These are phyloP conservation scores for Setaria italica DNA, from an alignment of 202 grass and related monocot genomes.

Conservation along the genomic window DNA sequence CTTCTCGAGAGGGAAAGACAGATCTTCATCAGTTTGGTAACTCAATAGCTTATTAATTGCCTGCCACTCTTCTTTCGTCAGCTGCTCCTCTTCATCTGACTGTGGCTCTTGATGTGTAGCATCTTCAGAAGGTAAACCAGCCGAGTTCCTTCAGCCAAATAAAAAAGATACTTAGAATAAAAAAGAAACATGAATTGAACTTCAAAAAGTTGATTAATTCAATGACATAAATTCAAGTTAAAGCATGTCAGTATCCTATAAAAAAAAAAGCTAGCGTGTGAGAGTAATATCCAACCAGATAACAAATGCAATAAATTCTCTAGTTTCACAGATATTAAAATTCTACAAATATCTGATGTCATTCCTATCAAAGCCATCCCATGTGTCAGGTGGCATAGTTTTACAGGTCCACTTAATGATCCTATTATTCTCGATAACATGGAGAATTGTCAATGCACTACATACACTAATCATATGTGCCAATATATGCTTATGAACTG, in stretches of 20 bases:
- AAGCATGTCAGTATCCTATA: not conserved
- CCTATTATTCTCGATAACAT: not conserved
- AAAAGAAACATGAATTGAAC: not conserved
- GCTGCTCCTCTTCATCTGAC: conserved; percentile 71
- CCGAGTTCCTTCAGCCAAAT: conserved; percentile 56
- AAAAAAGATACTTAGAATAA: conserved; percentile 34
- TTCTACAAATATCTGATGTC: not conserved
- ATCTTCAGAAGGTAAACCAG: conserved; percentile 58
- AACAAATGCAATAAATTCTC: conserved; percentile 25
- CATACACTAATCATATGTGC: too few relatives aligned
- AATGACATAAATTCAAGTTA: conserved; percentile 14
- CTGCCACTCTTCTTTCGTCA: conserved; percentile 98
- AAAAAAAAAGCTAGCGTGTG: not conserved
- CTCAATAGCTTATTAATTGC: conserved; percentile 94
- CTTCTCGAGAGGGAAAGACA: conserved; percentile 60
- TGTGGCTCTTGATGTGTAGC: conserved; percentile 52
- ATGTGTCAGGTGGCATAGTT: not conserved
- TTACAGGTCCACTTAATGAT: not conserved
- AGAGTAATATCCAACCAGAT: conserved; percentile 20
- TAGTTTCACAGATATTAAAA: not conserved
- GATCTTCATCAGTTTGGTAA: conserved; percentile 85
- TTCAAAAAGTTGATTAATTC: not conserved
- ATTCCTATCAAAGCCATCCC: not conserved
- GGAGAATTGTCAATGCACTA: not conserved
- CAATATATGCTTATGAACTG: not conserved